Conservation (phyloP, 225 moss, liverwort and hornwort genomes). For the Marchantia polymorpha region DNA sequence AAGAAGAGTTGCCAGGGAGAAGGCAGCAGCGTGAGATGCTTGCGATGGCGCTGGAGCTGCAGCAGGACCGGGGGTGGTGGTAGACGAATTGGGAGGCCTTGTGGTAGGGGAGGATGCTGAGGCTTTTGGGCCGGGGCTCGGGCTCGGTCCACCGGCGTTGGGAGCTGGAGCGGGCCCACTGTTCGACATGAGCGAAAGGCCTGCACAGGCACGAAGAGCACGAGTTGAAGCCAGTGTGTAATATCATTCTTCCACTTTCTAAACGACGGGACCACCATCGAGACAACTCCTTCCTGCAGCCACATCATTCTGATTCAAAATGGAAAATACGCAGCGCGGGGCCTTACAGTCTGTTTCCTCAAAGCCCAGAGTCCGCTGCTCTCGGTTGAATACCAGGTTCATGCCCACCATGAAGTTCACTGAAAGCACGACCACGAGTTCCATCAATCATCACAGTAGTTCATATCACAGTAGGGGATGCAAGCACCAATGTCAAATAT, state of each 20-base stretch:
- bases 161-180: neutral
- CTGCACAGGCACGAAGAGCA: neutral
- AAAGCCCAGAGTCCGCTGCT: conserved; percentile 15
- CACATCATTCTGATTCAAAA: too few species aligned
- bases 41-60: neutral
- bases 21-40: neutral
- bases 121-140: neutral
- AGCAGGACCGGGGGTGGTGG: neutral
- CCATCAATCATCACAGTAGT: too few species aligned
- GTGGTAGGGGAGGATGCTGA: neutral
- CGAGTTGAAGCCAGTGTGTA: neutral
- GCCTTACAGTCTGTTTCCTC: conserved; percentile 29
- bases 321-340: neutral
- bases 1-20: conserved; percentile 1
- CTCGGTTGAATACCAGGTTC: conserved; percentile 32
- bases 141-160: neutral
- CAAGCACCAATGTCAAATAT: neutral
- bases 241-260: too few species aligned
- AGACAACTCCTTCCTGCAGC: too few species aligned
- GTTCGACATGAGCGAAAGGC: neutral
- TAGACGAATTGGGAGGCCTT: too few species aligned
- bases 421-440: conserved; percentile 7
- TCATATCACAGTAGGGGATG: too few species aligned
- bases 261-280: too few species aligned
- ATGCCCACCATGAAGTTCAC: conserved; percentile 33